Base-by-base conservation (phyloP, 495 filamentous ascomycete species). In the Podospora anserina region DNA sequence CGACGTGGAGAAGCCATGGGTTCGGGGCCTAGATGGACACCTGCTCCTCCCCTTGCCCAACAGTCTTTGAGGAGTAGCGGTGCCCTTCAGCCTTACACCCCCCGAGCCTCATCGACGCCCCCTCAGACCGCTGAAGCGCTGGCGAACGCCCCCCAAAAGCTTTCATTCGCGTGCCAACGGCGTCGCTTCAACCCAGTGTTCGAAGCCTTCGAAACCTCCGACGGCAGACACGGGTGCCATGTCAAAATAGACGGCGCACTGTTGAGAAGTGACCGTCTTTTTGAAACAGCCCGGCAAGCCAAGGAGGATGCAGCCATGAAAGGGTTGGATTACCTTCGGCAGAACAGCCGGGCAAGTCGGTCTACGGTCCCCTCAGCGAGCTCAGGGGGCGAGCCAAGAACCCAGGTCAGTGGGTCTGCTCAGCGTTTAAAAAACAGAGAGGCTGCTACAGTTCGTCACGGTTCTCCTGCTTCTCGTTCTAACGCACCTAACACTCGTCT, bases 101-200 rank as follows among this genome's bases (percentile, higher is more conserved):
- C 16, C 39, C 30, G 2, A 30, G 26, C 19, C 2, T 11, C 39
- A 5, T 13, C 5, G 39, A n/a, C 18, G n/a, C 32, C 15, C 32
- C 19, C 18, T 3, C 13, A 9, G 23, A n/a, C n/a, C 62, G 27
- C 19, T 56, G 59, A 62, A 6, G 30, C 4, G 0, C 4, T 32
- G 4, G 30, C 23, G 23, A 58, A 28, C 30, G 61, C 61, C 0
- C 44, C 39, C 5, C 15, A 30, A 55, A 53, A 54, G 2, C 61
- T 76, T 0, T 70, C 68, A 3, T 30, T 34, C 3, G 72, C 68
- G 68, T 80, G 78, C 54, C 78, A 80, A 68, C 26, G 34, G 18
- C 73, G 75, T 5, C 30, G 61, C 23, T 80, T 79, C 65, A 80
- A 79, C 60, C 78, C 77, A 3, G 53, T 67, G 26, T 74, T 59